Conservation (phyloP, 805 yeast species). For the Starmerella gropengiesseri region DNA sequence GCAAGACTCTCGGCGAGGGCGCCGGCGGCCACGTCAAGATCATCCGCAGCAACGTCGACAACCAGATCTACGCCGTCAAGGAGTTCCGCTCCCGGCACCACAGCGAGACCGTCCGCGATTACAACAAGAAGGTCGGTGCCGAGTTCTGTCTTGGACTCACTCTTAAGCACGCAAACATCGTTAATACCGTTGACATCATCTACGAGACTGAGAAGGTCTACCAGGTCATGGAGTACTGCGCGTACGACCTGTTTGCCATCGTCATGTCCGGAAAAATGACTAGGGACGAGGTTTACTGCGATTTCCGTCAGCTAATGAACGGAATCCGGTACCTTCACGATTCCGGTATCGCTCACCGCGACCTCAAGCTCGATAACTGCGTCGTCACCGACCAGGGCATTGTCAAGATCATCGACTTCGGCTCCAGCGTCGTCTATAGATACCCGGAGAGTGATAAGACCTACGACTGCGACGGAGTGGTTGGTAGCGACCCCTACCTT, state of each 20-base stretch:
- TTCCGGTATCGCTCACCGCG: constrained; percentile 80
- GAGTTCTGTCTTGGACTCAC: constrained; percentile 93
- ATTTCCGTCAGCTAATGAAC: constrained; percentile 73
- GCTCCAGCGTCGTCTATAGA: constrained; percentile 82
- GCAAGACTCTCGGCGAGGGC: constrained; percentile 84
- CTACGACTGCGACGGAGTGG: constrained; percentile 72
- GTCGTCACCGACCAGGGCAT: constrained; percentile 74
- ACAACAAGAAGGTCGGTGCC: constrained; percentile 83
- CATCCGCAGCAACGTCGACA: constrained; percentile 55
- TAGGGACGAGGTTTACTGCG: constrained; percentile 67
- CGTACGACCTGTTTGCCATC: constrained; percentile 82
- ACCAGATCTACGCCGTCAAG: constrained; percentile 76
- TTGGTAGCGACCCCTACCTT: constrained; percentile 79
- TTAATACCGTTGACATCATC: constrained; percentile 82
- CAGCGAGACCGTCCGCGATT: constrained; percentile 70
- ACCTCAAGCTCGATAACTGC: constrained; percentile 84
- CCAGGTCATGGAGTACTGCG: constrained; percentile 93
- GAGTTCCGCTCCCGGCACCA: constrained; percentile 72
- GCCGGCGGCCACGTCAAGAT: constrained; percentile 87
- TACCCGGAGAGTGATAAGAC: constrained; percentile 69
- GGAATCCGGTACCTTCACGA: constrained; percentile 74
- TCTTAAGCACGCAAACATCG: constrained; percentile 76
- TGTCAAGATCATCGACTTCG: constrained; percentile 84
- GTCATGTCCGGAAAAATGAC: constrained; percentile 90
- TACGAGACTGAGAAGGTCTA: constrained; percentile 77